Evolutionary conservation across 176 grass and related monocot genomes (phyloP).

Genomic region (Stipa capillata): DNA sequence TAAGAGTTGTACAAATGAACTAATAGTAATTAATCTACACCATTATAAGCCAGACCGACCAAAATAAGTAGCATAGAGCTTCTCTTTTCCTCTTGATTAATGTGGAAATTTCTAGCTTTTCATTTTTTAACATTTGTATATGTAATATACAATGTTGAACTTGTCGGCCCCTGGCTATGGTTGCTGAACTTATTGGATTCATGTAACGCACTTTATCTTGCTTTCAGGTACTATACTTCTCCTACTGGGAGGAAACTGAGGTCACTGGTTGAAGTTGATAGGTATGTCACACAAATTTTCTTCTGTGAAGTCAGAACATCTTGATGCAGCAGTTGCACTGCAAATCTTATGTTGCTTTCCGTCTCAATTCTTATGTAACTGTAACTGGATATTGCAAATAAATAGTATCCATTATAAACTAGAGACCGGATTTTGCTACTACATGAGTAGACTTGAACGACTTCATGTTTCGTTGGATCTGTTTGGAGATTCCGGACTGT

Average conservation of each 20-base stretch:
- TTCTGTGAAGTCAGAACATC: background rate
- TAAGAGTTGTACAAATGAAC: background rate
- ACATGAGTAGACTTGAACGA: background rate
- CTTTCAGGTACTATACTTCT: slow-evolving; percentile 70
- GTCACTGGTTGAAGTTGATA: slow-evolving; percentile 74
- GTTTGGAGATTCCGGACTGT: background rate
- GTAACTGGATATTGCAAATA: background rate
- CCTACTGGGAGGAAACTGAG: slow-evolving; percentile 65
- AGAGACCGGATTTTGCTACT: background rate
- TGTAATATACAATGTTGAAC: background rate
- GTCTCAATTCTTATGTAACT: background rate
- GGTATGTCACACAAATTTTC: slow-evolving; percentile 19
- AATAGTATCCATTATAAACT: background rate
- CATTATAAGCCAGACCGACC: background rate
- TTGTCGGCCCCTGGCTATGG: background rate
- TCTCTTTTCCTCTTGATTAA: background rate
- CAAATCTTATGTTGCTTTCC: background rate
- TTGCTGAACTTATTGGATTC: slow-evolving; percentile 6
- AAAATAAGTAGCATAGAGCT: background rate
- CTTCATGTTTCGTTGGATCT: background rate
- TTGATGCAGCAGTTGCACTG: background rate
- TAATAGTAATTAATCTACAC: background rate
- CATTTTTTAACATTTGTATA: background rate
- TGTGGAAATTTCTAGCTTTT: background rate
- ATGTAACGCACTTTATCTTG: background rate